Percentiles rank a stretch among this genome's conserved stretches.
Conservation (phyloP, 2,329 filamentous ascomycete species). For the Stagonosporopsis tanaceti region DNA sequence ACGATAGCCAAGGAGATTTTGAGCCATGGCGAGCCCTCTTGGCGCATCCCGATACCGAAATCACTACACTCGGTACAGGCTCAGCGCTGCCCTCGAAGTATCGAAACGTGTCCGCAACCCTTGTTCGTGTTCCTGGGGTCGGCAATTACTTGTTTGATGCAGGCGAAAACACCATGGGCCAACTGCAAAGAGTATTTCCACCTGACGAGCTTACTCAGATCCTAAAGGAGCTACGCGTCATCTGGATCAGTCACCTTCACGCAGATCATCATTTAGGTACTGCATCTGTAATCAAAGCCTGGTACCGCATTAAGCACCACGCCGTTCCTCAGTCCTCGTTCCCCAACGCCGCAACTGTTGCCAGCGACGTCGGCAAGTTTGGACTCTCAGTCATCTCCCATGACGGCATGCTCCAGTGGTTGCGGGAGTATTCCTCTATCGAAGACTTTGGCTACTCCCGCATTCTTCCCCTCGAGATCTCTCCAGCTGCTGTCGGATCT, state of each 20-base stretch:
- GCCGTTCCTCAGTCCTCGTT: slow-evolving; percentile 38
- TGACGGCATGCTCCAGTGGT: slow-evolving; percentile 74
- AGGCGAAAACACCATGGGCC: slow-evolving; percentile 90
- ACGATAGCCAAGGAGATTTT: slow-evolving; percentile 55
- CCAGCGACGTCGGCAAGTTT: slow-evolving; percentile 30
- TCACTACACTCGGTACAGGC: slow-evolving; percentile 89
- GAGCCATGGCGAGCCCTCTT: slow-evolving; percentile 69
- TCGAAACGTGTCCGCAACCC: slow-evolving; percentile 89
- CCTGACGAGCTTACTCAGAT: slow-evolving; percentile 71
- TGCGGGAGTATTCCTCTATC: slow-evolving; percentile 79
- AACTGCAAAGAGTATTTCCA: slow-evolving; percentile 78
- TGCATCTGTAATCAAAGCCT: slow-evolving; percentile 80
- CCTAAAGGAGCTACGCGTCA: slow-evolving; percentile 77
- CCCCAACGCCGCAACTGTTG: slow-evolving; percentile 46
- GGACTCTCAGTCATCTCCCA: slow-evolving; percentile 69
- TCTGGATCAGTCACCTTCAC: slow-evolving; percentile 96
- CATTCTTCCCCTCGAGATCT: slow-evolving; percentile 60
- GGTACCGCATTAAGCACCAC: slow-evolving; percentile 68
- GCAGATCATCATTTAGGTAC: slow-evolving; percentile 95
- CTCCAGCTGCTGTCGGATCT: slow-evolving; percentile 32
- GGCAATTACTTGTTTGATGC: slow-evolving; percentile 93
- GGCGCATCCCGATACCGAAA: slow-evolving; percentile 77
- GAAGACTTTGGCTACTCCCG: slow-evolving; percentile 78
- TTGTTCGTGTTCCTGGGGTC: slow-evolving; percentile 81
- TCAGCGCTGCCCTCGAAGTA: slow-evolving; percentile 91